Evolutionary conservation across 1,139 yeast genomes (phyloP).

Genomic region (Geotrichum reessii): DNA sequence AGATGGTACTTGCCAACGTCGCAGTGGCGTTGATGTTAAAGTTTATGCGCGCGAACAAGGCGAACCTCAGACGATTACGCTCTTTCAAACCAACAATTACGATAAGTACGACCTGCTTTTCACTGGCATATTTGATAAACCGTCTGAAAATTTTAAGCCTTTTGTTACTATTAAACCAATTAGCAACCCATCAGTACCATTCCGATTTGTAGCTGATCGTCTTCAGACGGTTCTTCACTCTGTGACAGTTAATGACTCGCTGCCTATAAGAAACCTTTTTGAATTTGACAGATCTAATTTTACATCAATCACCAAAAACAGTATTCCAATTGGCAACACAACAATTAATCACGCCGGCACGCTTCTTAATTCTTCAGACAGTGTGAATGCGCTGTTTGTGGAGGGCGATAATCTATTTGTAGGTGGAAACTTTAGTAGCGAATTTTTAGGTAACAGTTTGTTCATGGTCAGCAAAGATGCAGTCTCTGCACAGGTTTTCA

Average conservation of each 20-base stretch:
- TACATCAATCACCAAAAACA: conserved; percentile 35
- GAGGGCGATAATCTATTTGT: conserved; percentile 34
- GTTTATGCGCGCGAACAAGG: conserved; percentile 35
- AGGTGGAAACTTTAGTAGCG: conserved; percentile 51
- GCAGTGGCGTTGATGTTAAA: conserved; percentile 78
- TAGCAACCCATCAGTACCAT: conserved; percentile 39
- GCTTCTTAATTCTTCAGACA: conserved; percentile 18
- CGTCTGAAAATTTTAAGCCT: conserved; percentile 43
- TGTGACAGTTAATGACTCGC: conserved; percentile 38
- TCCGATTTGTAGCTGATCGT: conserved; percentile 66
- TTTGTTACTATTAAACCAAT: conserved; percentile 40
- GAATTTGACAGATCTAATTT: conserved; percentile 75
- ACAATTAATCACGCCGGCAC: conserved; percentile 59
- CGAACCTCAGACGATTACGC: conserved; percentile 40
- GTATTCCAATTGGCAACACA: conserved; percentile 55
- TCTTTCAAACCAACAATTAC: conserved; percentile 74
- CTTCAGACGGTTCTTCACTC: conserved; percentile 51
- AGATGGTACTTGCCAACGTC: conserved; percentile 59
- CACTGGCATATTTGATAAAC: conserved; percentile 59
- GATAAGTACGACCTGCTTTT: conserved; percentile 75
- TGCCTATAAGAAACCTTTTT: conserved; percentile 62
- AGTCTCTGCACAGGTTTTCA: conserved; percentile 31
- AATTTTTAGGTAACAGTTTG: conserved; percentile 21
- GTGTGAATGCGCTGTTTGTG: conserved; percentile 12
- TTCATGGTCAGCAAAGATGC: conserved; percentile 33